Conservation (phyloP, 345 rosid species). For the Salix brachista region DNA sequence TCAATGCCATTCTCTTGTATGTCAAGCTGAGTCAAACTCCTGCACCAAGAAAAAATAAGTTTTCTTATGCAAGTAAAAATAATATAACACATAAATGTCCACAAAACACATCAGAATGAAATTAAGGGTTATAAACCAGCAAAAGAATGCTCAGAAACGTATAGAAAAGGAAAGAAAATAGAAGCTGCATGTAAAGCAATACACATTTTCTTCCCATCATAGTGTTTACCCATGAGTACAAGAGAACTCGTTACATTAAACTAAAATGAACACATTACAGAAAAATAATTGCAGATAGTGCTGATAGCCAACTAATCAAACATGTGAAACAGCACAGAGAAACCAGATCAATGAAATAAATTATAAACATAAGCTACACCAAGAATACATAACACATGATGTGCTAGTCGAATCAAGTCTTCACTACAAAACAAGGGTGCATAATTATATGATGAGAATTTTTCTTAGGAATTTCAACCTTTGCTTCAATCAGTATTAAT, state of each 20-base stretch:
- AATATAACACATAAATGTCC: not conserved
- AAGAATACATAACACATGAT: not conserved
- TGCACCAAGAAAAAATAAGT: conserved; percentile 26
- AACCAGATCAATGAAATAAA: no score
- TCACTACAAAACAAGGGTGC: not conserved
- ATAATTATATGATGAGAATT: not conserved
- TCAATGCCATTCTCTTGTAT: conserved; percentile 61
- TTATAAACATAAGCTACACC: not conserved
- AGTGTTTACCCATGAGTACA: not conserved
- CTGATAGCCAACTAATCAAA: not conserved
- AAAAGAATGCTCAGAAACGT: not conserved
- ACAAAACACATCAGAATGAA: not conserved
- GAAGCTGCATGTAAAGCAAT: not conserved
- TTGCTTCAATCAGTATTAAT: not conserved
- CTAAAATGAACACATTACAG: not conserved
- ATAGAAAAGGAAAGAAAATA: not conserved
- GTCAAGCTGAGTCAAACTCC: conserved; percentile 65
- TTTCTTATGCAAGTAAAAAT: no score
- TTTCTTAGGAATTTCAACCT: not conserved
- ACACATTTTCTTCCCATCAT: not conserved
- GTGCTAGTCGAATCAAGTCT: not conserved
- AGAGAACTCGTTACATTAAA: not conserved
- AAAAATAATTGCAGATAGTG: no score
- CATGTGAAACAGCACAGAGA: no score
- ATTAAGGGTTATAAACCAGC: not conserved